phyloP scores from a whole-genome alignment of 176 grass and related monocot genomes.

The Melocanna baccifera region DNA sequence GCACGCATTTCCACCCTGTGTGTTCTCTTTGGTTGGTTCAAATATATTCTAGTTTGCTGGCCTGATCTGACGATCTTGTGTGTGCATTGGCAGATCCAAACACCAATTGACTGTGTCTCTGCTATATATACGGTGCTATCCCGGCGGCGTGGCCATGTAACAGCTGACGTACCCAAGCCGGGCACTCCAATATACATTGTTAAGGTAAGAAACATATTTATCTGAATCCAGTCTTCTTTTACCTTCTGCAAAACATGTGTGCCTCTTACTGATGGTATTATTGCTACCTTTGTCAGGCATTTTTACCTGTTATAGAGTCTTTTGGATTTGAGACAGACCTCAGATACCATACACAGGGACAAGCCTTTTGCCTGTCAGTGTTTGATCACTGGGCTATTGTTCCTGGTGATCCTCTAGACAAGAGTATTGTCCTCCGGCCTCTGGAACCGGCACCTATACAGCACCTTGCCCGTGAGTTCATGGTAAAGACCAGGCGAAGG shows the following conservation, averaged over 20 bases:
- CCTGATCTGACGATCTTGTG: conserved; percentile 17
- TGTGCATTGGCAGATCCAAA: conserved; percentile 79
- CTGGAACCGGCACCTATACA: conserved; percentile 89
- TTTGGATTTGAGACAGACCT: conserved; percentile 99
- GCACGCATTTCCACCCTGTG: background rate
- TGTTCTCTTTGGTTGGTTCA: background rate
- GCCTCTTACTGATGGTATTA: conserved; percentile 12
- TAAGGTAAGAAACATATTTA: conserved; percentile 50
- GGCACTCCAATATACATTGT: conserved; percentile 91
- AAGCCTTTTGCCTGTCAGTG: conserved; percentile 91
- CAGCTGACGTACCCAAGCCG: conserved; percentile 89
- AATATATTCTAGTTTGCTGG: conserved; percentile 18
- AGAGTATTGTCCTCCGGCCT: conserved; percentile 77
- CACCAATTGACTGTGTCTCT: conserved; percentile 96
- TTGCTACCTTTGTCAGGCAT: conserved; percentile 53
- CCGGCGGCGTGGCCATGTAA: conserved; percentile 86
- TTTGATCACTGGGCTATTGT: conserved; percentile 99
- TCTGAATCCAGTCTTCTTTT: background rate
- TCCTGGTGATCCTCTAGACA: conserved; percentile 95
- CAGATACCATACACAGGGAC: conserved; percentile 93
- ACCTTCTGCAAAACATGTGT: background rate
- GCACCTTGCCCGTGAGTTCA: conserved; percentile 96
- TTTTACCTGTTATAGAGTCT: conserved; percentile 95
- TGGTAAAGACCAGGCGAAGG: conserved; percentile 93
- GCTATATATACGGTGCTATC: conserved; percentile 96